Evolutionary conservation across 202 grass and related monocot genomes (phyloP).

Genomic region (Cymbopogon flexuosus): DNA sequence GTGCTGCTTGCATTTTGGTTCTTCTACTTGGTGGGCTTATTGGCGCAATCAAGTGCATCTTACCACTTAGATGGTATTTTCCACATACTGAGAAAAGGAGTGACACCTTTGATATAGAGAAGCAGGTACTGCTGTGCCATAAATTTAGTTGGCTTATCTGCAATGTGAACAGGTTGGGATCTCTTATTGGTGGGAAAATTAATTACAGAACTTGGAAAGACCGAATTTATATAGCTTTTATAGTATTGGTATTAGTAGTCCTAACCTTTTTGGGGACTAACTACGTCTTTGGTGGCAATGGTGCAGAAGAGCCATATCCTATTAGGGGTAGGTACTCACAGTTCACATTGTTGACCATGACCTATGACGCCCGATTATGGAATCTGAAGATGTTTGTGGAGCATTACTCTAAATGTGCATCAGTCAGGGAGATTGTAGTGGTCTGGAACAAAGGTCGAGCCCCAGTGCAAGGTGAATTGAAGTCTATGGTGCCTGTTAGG

Average conservation of each 20-base stretch:
- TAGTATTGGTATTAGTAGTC: constrained; percentile 30
- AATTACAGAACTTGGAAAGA: constrained; percentile 50
- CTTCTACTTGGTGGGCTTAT: constrained; percentile 53
- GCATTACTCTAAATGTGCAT: constrained; percentile 90
- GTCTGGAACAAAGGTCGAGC: constrained; percentile 75
- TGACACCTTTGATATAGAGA: constrained; percentile 29
- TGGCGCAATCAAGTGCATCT: constrained; percentile 54
- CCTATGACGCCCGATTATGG: constrained; percentile 79
- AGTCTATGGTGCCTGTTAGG: constrained; percentile 64
- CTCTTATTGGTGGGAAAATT: constrained; percentile 53
- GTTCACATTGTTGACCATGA: constrained; percentile 94
- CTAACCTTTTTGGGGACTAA: constrained; percentile 78
- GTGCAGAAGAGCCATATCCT: constrained; percentile 62
- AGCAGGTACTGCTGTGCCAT: constrained; percentile 33
- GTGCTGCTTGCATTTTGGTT: constrained; percentile 42
- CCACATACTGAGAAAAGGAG: constrained; percentile 54
- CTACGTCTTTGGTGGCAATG: constrained; percentile 63
- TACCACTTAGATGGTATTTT: constrained; percentile 50
- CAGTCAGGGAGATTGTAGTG: constrained; percentile 78
- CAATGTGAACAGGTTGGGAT: constrained; percentile 43
- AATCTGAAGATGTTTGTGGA: constrained; percentile 86
- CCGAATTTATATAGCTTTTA: constrained; percentile 26
- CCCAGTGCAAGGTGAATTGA: constrained; percentile 48
- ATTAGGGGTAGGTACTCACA: constrained; percentile 68
- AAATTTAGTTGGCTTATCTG: constrained; percentile 45